A percentile compares a stretch with the other conserved stretches of the same genome.
These are phyloP conservation scores for Nemania diffusa DNA, from an alignment of 2,329 filamentous ascomycete species.

Conservation along the genomic window DNA sequence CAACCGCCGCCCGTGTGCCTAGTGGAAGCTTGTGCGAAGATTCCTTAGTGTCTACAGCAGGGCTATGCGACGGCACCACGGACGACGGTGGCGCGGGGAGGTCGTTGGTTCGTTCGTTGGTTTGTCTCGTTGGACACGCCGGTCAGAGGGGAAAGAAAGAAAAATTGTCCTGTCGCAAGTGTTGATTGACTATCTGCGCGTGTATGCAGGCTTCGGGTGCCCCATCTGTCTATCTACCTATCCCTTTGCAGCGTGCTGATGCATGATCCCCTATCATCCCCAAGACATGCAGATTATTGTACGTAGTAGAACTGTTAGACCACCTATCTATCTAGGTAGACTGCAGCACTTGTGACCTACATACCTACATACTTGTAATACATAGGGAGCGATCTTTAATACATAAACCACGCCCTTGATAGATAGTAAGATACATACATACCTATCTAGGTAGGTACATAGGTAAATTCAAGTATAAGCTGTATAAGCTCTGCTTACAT, in stretches of 20 bases:
- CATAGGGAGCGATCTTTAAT: slow-evolving; percentile 10
- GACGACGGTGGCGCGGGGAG: slow-evolving; percentile 4
- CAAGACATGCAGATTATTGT: slow-evolving; percentile 16
- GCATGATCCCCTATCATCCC: slow-evolving; percentile 15
- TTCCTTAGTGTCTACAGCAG: slow-evolving; percentile 35
- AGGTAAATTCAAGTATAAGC: not conserved
- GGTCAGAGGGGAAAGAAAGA: slow-evolving; percentile 11
- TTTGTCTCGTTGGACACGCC: slow-evolving; percentile 18
- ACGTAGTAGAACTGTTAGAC: not conserved
- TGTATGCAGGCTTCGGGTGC: slow-evolving; percentile 28
- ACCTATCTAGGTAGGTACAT: not conserved
- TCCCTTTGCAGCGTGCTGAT: slow-evolving; percentile 25
- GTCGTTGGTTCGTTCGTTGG: not conserved
- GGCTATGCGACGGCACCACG: slow-evolving; percentile 21
- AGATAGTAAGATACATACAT: no score
- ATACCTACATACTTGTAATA: no score
- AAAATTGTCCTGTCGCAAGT: no score
- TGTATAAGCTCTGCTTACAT: not conserved
- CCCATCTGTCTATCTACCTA: slow-evolving; percentile 21
- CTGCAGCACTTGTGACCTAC: not conserved
- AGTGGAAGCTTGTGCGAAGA: slow-evolving; percentile 24
- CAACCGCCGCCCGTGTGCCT: slow-evolving; percentile 17
- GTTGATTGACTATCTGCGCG: slow-evolving; percentile 5
- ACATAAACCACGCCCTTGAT: no score
- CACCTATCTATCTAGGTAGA: no score